Percentiles rank a stretch among this genome's conserved stretches.
These are phyloP conservation scores for Berberis vulgaris DNA, from an alignment of 164 flowering plant genomes.

Conservation along the genomic window DNA sequence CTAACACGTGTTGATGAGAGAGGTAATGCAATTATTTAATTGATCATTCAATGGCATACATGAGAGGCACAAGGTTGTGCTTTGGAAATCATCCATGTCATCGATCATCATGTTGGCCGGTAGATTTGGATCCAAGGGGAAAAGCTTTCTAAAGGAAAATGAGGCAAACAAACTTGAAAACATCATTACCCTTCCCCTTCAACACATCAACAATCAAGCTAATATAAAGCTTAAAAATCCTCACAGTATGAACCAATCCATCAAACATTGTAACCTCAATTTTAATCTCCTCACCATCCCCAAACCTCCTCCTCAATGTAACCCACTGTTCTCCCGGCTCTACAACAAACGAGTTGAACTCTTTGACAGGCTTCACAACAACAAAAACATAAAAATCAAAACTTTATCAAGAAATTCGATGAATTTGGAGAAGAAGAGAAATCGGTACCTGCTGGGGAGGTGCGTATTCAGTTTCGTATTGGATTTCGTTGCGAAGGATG, in stretches of 20 bases:
- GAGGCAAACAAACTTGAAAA: conserved; percentile 47
- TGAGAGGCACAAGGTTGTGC: too few relatives aligned
- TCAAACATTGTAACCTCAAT: conserved; percentile 78
- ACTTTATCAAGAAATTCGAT: not conserved
- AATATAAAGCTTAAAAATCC: conserved; percentile 41
- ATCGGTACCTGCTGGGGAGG: conserved; percentile 45
- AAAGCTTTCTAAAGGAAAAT: too few relatives aligned
- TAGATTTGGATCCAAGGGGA: too few relatives aligned
- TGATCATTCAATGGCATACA: too few relatives aligned
- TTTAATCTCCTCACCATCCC: conserved; percentile 51
- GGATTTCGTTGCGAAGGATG: conserved; percentile 43
- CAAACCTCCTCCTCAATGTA: conserved; percentile 41
- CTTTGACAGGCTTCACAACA: conserved; percentile 35
- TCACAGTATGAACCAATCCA: conserved; percentile 32
- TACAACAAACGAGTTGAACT: conserved; percentile 37
- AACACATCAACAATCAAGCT: conserved; percentile 52
- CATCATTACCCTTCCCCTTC: conserved; percentile 34
- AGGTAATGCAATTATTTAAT: too few relatives aligned
- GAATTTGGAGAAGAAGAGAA: too few relatives aligned
- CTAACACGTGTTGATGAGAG: too few relatives aligned
- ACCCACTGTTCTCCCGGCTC: conserved; percentile 56
- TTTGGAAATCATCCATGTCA: too few relatives aligned
- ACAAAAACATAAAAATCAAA: not conserved
- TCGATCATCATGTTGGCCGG: too few relatives aligned
- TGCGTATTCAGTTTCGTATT: conserved; percentile 45